A percentile compares a stretch with the other conserved stretches of the same genome.
Evolutionary conservation across 306 rosid genomes (phyloP).

Genomic region (Cajanus cajan): DNA sequence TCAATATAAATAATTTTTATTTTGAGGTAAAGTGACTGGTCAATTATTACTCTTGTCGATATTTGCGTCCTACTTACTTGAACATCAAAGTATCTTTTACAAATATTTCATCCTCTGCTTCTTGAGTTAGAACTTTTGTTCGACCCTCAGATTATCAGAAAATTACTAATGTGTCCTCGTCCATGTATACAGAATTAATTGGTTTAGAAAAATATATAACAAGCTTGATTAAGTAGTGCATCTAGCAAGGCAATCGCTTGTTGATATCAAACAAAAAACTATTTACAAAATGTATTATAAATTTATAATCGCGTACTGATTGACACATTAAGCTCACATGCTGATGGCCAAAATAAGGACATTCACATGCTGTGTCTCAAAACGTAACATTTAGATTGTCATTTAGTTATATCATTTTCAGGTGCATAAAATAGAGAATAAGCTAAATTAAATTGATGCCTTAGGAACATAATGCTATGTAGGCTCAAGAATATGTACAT

Average conservation of each 20-base stretch:
- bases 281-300: constrained; percentile 25
- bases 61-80: no score
- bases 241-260: neutral
- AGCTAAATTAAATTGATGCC: constrained; percentile 16
- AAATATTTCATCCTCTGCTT: no score
- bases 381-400: constrained; percentile 34
- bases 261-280: constrained; percentile 29
- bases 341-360: constrained; percentile 19
- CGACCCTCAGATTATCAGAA: no score
- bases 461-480: constrained; percentile 32
- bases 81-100: no score
- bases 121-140: no score
- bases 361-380: constrained; percentile 62
- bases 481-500: constrained; percentile 37
- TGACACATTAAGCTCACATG: constrained; percentile 52
- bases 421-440: constrained; percentile 35
- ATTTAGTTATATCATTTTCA: constrained; percentile 40
- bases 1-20: no score
- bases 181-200: no score
- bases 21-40: no score
- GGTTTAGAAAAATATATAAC: neutral
- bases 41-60: no score
- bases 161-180: no score
- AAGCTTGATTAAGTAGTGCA: constrained; percentile 3
- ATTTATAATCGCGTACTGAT: constrained; percentile 25